Evolutionary conservation across 176 grass and related monocot genomes (phyloP).

Genomic region (Raddia distichophylla): DNA sequence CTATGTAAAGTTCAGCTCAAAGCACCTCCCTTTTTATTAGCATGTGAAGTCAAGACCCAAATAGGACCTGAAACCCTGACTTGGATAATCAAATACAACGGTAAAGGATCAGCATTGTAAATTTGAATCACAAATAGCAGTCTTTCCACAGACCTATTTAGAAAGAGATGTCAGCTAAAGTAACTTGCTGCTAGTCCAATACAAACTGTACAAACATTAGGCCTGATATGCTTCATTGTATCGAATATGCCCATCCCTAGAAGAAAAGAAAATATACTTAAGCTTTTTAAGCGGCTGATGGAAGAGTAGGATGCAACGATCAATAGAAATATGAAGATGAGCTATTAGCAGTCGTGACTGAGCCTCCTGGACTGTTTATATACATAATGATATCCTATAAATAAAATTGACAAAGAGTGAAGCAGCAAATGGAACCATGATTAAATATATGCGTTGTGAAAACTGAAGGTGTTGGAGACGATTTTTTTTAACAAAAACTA

Average conservation of each 20-base stretch:
- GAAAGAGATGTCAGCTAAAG: constrained; percentile 1
- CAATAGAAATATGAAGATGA: constrained; percentile 24
- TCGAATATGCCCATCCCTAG: constrained; percentile 94
- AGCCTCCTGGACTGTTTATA: constrained; percentile 91
- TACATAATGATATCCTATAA: constrained; percentile 98
- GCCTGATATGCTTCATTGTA: constrained; percentile 92
- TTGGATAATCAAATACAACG: constrained; percentile 6
- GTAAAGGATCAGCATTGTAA: constrained; percentile 4
- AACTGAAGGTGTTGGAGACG: too few species aligned
- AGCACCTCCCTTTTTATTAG: too few species aligned
- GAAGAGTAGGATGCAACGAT: constrained; percentile 8
- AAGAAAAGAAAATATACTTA: constrained; percentile 10
- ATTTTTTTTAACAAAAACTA: too few species aligned
- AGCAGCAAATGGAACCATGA: constrained; percentile 11
- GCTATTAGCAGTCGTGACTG: constrained; percentile 81
- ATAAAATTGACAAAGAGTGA: constrained; percentile 38
- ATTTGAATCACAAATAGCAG: not conserved
- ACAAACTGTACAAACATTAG: constrained; percentile 89
- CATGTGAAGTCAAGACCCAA: not conserved
- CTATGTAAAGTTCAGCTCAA: too few species aligned
- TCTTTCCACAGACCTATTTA: not conserved
- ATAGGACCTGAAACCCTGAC: constrained; percentile 6
- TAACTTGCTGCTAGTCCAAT: constrained; percentile 93
- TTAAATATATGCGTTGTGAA: constrained; percentile 6
- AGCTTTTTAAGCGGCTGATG: constrained; percentile 3